Conservation (phyloP, 1,139 yeast genomes). For the Blastobotrys indianensis region DNA sequence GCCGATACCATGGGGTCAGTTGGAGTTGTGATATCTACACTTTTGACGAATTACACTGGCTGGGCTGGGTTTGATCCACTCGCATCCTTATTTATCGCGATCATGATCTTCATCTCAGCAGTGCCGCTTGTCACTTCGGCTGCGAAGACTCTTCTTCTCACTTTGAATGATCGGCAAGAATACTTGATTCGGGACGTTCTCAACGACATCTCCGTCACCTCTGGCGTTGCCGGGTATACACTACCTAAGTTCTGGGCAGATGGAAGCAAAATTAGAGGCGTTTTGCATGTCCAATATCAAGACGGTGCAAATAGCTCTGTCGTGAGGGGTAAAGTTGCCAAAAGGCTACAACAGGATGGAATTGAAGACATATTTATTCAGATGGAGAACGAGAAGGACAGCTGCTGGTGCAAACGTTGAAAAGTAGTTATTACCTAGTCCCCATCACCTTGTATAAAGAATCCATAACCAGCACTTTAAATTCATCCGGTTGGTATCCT, state of each 20-base stretch:
- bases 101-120: constrained; percentile 72
- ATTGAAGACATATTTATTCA: constrained; percentile 35
- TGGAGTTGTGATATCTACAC: constrained; percentile 86
- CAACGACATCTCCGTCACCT: constrained; percentile 58
- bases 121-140: constrained; percentile 79
- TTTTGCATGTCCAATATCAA: constrained; percentile 60
- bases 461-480: no score
- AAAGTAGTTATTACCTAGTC: no score
- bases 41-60: constrained; percentile 40
- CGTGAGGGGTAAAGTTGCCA: constrained; percentile 58
- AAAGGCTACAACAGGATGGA: constrained; percentile 33
- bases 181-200: constrained; percentile 55
- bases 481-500: neutral
- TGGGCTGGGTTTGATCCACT: constrained; percentile 80
- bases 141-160: constrained; percentile 63
- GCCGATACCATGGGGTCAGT: constrained; percentile 97
- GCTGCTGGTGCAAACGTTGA: constrained; percentile 32
- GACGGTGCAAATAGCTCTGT: constrained; percentile 62
- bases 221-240: constrained; percentile 79
- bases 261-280: constrained; percentile 39
- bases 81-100: constrained; percentile 83
- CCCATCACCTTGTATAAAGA: no score
- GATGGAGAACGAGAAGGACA: constrained; percentile 34
- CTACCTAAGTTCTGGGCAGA: constrained; percentile 91
- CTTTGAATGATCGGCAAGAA: constrained; percentile 54